Base-by-base conservation (phyloP, 371 early-diverging fungal genomes). In the Mucor lusitanicus region DNA sequence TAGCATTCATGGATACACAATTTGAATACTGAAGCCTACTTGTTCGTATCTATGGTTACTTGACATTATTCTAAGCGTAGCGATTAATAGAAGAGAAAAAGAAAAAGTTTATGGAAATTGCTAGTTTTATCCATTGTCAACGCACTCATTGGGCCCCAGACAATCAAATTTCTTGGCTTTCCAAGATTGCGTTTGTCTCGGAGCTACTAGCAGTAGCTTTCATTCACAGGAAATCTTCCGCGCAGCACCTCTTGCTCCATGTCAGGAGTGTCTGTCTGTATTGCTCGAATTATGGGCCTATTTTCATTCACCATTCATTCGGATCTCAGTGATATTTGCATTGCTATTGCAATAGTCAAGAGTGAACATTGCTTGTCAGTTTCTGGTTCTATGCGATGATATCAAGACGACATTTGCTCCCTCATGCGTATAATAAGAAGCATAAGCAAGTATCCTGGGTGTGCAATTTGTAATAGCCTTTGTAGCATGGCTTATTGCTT, bases 41-140 rank as follows among this genome's bases (percentile, higher is more conserved):
- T 54, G 54, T n/a, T 54, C 54, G 30, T 54, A 54, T 54, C 28
- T 54, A 25, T 54, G 54, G 54, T 30, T 54, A 17, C 27, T 54
- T 27, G 54, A 17, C 54, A 54, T 54, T 21, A 5, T 21, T 21
- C 21, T 48, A 48, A 8, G 21, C 48, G 23, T 21, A 48, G 48
- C 23, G 21, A 21, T 48, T 21, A 48, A 48, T 23, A 0, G 6
- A 48, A 48, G 48, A 48, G 11, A 21, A 21, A 48, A 48, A 48
- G 21, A n/a, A 17, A 42, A 42, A 17, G n/a, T 42, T 6, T 6
- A 42, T 42, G 42, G 42, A 42, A 17, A 15, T 15, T 17, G n/a
- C 42, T 42, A 42, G 42, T 17, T 42, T 42, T 42, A 42, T 42
- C 42, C 1, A 42, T 42, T 42, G 42, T 15, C 15, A 42, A 42